Conservation (phyloP, 2,329 filamentous ascomycete species). For the Alternaria gaisen region DNA sequence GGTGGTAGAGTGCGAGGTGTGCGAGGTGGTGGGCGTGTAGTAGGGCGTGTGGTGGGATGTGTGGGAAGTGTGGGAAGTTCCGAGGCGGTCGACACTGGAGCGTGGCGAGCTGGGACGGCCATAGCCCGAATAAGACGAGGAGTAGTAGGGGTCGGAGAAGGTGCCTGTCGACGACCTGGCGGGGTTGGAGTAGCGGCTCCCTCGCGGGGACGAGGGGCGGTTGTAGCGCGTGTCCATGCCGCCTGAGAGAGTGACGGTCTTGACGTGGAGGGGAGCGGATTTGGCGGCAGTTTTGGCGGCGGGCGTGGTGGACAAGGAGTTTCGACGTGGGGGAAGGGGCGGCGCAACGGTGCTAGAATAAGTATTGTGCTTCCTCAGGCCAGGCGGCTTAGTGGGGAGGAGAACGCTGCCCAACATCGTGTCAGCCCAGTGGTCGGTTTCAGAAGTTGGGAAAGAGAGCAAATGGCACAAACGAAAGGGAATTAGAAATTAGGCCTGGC, state of each 20-base stretch:
- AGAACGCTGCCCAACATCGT: constrained; percentile 47
- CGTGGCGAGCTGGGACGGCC: constrained; percentile 45
- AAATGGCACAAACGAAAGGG: constrained; percentile 23
- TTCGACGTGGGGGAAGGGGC: constrained; percentile 38
- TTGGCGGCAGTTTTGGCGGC: constrained; percentile 31
- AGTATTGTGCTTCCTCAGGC: constrained; percentile 29
- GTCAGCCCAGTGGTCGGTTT: constrained; percentile 34
- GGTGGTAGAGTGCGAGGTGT: constrained; percentile 38
- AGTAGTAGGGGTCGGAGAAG: constrained; percentile 47
- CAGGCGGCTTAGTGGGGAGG: constrained; percentile 33
- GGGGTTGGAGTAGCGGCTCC: constrained; percentile 39
- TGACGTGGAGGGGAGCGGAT: constrained; percentile 32
- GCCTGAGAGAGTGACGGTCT: constrained; percentile 30
- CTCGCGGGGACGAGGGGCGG: constrained; percentile 47
- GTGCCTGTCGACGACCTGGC: constrained; percentile 50
- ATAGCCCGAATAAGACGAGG: constrained; percentile 36
- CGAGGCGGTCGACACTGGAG: constrained; percentile 46
- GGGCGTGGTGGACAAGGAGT: constrained; percentile 32
- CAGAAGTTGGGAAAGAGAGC: constrained; percentile 7
- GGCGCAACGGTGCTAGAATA: constrained; percentile 32
- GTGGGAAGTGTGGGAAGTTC: neutral
- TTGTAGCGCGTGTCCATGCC: constrained; percentile 49
- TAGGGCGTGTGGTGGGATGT: constrained; percentile 29
- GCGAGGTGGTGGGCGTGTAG: constrained; percentile 37
- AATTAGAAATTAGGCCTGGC: constrained; percentile 32